Evolutionary conservation across 202 grass and related monocot genomes (phyloP), one percentile per base, ranked within the genome.

Genomic region (Carex sylvatica): DNA sequence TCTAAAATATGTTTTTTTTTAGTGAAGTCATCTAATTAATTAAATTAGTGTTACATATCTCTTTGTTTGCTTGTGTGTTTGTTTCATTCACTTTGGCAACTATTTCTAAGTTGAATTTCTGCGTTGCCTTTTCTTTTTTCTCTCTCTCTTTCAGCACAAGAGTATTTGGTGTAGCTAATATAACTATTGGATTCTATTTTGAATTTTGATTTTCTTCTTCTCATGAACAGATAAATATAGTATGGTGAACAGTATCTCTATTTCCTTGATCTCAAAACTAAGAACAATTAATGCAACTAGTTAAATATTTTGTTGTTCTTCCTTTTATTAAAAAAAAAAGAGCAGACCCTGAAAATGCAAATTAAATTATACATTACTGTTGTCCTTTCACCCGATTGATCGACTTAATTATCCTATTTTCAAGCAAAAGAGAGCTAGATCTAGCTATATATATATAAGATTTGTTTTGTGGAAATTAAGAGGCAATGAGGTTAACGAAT

Each of bases 391-490:
- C 14, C 54, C 13, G 47, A 24, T 54, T 4, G 14, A 31, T 35
- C 3, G 33, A 35, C 31, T 3, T 33, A 33, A 6, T 70, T 54
- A 31, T 75, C 44, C 24, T 31, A 20, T 55, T 75, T 55, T 12
- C 33, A 53, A 53, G 65, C 42, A 82, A 82, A 81, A 67, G 63
- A 82, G 5, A 82, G 14, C 71, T 82, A 67, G 47, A 23, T 44
- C 23, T 66, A 40, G 5, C 38, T 40, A 40, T 40, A 40, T 40
- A 40, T 40, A 40, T 40, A 59, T 60, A 80, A 63, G 4, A 80
- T 80, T 22, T 80, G 31, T 44, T 67, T 30, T 67, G 28, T 28
- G 12, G 36, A 81, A 86, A 85, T 28, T 28, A 28, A 28, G 72
- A 56, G 64, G 33, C 40, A 63, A 71, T 55, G 4, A 16, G 54